These are phyloP conservation scores for Hypsizygus marmoreus DNA, from an alignment of 768 basidiomycete species.

Conservation along the genomic window DNA sequence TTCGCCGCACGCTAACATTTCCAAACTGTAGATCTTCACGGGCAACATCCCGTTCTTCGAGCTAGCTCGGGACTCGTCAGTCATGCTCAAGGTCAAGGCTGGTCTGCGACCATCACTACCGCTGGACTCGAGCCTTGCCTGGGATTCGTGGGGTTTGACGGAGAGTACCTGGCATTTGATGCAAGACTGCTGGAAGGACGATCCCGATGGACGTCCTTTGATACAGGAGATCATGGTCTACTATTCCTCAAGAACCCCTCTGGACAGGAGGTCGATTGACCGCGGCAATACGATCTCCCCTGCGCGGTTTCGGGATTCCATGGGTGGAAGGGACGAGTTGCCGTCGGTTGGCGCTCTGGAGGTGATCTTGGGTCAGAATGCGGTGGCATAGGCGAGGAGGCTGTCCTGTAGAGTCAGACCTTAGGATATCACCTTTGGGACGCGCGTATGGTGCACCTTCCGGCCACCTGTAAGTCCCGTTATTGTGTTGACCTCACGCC, in stretches of 20 bases:
- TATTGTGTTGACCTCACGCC: no score
- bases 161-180: slow-evolving; percentile 21
- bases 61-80: slow-evolving; percentile 6
- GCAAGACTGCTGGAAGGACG: slow-evolving; percentile 23
- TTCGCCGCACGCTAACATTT: background rate
- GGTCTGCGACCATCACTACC: slow-evolving; percentile 20
- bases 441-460: no score
- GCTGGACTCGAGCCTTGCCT: slow-evolving; percentile 7
- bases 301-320: background rate
- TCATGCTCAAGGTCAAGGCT: slow-evolving; percentile 15
- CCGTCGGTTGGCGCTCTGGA: no score
- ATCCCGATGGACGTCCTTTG: slow-evolving; percentile 18
- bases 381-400: no score
- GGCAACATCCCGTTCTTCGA: background rate
- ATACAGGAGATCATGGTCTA: background rate
- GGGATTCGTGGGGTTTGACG: slow-evolving; percentile 14
- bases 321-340: no score
- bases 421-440: no score
- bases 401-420: no score
- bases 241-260: background rate
- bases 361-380: no score
- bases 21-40: slow-evolving; percentile 3
- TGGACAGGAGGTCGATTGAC: background rate
- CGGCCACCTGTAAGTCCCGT: no score
- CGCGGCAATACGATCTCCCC: background rate